phyloP scores from a whole-genome alignment of 768 basidiomycete species.

The Mycena floridula region DNA sequence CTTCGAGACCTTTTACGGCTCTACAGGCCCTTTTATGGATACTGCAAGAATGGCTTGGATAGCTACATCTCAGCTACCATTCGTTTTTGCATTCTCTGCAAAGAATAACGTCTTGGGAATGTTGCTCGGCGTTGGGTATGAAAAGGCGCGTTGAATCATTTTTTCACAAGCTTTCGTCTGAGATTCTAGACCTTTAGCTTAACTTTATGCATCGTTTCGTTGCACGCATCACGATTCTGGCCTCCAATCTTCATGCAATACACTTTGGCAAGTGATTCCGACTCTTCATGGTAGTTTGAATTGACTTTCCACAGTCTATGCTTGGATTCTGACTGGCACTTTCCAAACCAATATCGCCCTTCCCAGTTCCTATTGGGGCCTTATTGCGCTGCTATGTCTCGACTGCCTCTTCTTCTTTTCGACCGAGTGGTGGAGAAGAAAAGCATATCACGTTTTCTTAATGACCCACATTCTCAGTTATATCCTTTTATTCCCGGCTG shows the following conservation, averaged over 20 bases:
- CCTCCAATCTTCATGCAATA: slow-evolving; percentile 51
- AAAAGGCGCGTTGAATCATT: slow-evolving; percentile 37
- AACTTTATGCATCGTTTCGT: slow-evolving; percentile 73
- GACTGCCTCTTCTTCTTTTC: slow-evolving; percentile 62
- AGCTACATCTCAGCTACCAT: slow-evolving; percentile 4
- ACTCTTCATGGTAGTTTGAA: neutral
- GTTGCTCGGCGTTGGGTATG: slow-evolving; percentile 59
- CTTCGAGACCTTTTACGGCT: slow-evolving; percentile 5
- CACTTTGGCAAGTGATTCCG: slow-evolving; percentile 37
- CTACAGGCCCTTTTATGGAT: slow-evolving; percentile 6
- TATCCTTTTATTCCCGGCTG: slow-evolving; percentile 47
- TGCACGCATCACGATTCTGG: slow-evolving; percentile 52
- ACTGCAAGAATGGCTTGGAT: neutral
- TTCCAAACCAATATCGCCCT: slow-evolving; percentile 26
- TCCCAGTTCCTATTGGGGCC: slow-evolving; percentile 41
- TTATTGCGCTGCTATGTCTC: slow-evolving; percentile 44
- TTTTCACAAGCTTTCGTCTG: too few relatives aligned
- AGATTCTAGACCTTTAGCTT: slow-evolving; percentile 33
- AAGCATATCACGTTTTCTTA: slow-evolving; percentile 62
- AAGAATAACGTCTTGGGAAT: slow-evolving; percentile 67
- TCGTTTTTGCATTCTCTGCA: slow-evolving; percentile 52
- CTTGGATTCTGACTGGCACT: slow-evolving; percentile 39
- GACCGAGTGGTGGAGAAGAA: slow-evolving; percentile 42
- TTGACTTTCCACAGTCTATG: slow-evolving; percentile 39
- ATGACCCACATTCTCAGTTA: slow-evolving; percentile 53